Evolutionary conservation across 768 basidiomycete genomes (phyloP).

Genomic region (Amanita rubescens): DNA sequence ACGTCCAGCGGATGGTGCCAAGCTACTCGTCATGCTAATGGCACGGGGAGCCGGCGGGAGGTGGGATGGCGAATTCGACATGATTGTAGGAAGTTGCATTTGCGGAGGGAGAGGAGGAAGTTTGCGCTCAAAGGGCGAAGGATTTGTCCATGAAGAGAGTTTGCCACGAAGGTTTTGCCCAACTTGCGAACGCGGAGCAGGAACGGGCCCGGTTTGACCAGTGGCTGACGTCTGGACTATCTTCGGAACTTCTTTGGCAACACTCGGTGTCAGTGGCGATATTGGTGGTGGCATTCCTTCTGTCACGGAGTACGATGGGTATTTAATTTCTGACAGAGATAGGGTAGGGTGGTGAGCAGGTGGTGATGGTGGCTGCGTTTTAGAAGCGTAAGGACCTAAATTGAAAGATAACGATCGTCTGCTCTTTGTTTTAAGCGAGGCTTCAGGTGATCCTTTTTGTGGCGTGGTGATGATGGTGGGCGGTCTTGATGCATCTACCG

Average conservation of each 20-base stretch:
- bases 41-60: constrained; percentile 29
- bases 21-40: constrained; percentile 61
- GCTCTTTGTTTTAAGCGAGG: constrained; percentile 41
- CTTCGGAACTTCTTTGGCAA: constrained; percentile 4
- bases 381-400: constrained; percentile 25
- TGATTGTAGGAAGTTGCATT: constrained; percentile 17
- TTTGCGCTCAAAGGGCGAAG: constrained; percentile 15
- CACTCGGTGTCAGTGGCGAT: constrained; percentile 15
- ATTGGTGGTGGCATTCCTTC: constrained; percentile 23
- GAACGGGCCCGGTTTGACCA: background rate
- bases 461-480: constrained; percentile 6
- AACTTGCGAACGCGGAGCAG: constrained; percentile 15
- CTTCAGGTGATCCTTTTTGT: constrained; percentile 30
- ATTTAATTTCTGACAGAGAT: constrained; percentile 23
- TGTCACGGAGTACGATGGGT: constrained; percentile 26
- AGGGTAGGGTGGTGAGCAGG: constrained; percentile 20
- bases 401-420: constrained; percentile 63
- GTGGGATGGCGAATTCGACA: constrained; percentile 17
- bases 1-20: constrained; percentile 66
- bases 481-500: constrained; percentile 1
- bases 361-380: constrained; percentile 15
- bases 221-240: constrained; percentile 9
- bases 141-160: constrained; percentile 39
- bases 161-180: constrained; percentile 39
- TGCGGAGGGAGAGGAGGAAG: constrained; percentile 16